phyloP scores from a whole-genome alignment of 2,329 filamentous ascomycete species.

The Torrubiellomyces zombiae region DNA sequence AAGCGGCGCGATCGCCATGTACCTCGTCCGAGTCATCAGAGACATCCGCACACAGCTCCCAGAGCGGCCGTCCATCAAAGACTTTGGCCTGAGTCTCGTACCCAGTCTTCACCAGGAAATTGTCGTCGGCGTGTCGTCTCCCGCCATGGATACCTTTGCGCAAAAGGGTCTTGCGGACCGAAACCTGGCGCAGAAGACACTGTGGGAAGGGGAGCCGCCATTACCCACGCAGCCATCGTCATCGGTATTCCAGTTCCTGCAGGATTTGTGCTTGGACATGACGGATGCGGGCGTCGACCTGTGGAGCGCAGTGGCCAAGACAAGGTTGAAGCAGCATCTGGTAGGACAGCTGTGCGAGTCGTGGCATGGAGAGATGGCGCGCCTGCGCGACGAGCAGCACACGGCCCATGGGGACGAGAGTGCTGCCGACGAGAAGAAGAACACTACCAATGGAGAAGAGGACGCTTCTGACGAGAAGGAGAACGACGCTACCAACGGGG shows the following conservation, averaged over 20 bases:
- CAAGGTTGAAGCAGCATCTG: constrained; percentile 42
- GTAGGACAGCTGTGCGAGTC: constrained; percentile 28
- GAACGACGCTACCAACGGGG: constrained; percentile 5
- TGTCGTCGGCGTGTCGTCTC: constrained; percentile 31
- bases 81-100: constrained; percentile 45
- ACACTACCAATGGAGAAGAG: neutral
- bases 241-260: constrained; percentile 54
- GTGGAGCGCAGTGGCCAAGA: constrained; percentile 58
- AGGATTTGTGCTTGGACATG: constrained; percentile 50
- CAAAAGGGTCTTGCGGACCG: constrained; percentile 24
- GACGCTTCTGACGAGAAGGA: constrained; percentile 4
- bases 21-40: constrained; percentile 56
- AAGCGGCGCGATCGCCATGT: constrained; percentile 40
- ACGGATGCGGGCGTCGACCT: constrained; percentile 54
- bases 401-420: constrained; percentile 5
- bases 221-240: constrained; percentile 69
- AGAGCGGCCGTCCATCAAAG: constrained; percentile 26
- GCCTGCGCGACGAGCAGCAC: constrained; percentile 7
- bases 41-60: constrained; percentile 56
- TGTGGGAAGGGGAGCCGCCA: constrained; percentile 69
- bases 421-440: constrained; percentile 6
- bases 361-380: constrained; percentile 29
- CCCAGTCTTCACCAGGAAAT: constrained; percentile 48
- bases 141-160: constrained; percentile 31
- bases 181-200: constrained; percentile 39